Percentiles rank a stretch among this genome's conserved stretches.
These are phyloP conservation scores for Immersiporthe knoxdaviesiana DNA, from an alignment of 2,329 filamentous ascomycete species.

Conservation along the genomic window DNA sequence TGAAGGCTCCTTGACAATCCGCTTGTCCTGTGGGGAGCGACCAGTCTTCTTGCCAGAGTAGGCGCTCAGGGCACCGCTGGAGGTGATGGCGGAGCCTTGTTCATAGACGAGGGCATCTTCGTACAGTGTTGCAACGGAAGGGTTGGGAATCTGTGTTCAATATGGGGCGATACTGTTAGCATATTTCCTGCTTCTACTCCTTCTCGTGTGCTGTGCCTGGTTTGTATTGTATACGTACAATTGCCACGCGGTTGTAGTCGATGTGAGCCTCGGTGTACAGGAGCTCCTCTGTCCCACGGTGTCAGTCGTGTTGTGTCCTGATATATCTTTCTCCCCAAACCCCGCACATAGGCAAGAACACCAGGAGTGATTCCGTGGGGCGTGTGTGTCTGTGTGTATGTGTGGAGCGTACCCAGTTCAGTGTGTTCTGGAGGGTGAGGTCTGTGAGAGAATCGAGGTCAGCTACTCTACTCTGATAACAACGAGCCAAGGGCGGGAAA, in stretches of 20 bases:
- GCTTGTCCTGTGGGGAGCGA: conserved; percentile 95
- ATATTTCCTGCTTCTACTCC: background rate
- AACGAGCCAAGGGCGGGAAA: background rate
- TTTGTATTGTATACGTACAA: conserved; percentile 75
- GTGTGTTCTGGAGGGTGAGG: conserved; percentile 83
- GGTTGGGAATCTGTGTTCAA: conserved; percentile 72
- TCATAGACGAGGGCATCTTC: conserved; percentile 98
- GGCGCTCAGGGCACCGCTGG: conserved; percentile 89
- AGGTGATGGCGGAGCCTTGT: conserved; percentile 95
- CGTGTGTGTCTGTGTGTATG: no score
- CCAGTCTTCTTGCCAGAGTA: conserved; percentile 99
- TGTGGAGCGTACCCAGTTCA: conserved; percentile 68
- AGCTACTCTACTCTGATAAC: background rate
- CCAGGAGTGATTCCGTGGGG: background rate
- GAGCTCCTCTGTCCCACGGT: conserved; percentile 69
- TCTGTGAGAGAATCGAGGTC: conserved; percentile 48
- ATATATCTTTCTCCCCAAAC: no score
- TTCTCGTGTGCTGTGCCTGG: background rate
- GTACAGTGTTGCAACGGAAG: conserved; percentile 92
- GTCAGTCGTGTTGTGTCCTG: background rate
- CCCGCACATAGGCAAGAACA: conserved; percentile 11
- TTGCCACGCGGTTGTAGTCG: conserved; percentile 97
- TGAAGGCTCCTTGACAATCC: conserved; percentile 87
- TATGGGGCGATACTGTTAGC: conserved; percentile 31
- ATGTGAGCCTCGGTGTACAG: conserved; percentile 98